Base-by-base conservation (phyloP, 169 alveolate species). In the Cryptosporidium andersoni region DNA sequence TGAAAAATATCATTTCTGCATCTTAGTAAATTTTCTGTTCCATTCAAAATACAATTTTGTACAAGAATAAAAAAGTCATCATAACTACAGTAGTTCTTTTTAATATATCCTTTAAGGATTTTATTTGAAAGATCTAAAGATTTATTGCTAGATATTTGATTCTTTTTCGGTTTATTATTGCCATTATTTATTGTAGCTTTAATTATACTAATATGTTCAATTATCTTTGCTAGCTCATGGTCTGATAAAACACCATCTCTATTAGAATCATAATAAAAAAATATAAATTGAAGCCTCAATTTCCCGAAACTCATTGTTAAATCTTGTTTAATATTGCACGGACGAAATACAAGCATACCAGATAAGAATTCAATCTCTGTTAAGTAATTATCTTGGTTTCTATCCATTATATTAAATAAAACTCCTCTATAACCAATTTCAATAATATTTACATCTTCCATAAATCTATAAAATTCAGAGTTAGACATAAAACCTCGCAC, bases 391-490 rank as follows among this genome's bases (percentile, higher is more conserved):
- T 66, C 81, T 66, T 66, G 81, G 40, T 66, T 66, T 11, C 81
- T 51, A 39, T 66, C 81, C 81, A 66, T 66, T 2, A 66, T 65
- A 2, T 52, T 40, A 66, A 66, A 66, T n/a, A 66, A 39, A 6
- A 65, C 51, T n/a, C 81, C 81, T 36, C 81, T 66, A 37, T 66
- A 66, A 14, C 81, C 81, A 53, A 66, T 65, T 53, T 66, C 81
- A 34, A 66, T 66, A 3, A 66, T 66, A 36, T 66, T 66, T 34
- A 66, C 81, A 52, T 52, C 51, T n/a, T 66, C 81, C 81, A 66
- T 66, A 34, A 66, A 53, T 34, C 55, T 66, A 11, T 66, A 64
- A 40, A 66, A 66, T 53, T 66, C 81, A 53, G 39, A 37, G 43
- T 51, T 66, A 8, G 81, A 66, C n/a, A 66, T 66, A 9, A 66